Evolutionary conservation across 345 rosid species (phyloP).

Genomic region (Citrus sp.): DNA sequence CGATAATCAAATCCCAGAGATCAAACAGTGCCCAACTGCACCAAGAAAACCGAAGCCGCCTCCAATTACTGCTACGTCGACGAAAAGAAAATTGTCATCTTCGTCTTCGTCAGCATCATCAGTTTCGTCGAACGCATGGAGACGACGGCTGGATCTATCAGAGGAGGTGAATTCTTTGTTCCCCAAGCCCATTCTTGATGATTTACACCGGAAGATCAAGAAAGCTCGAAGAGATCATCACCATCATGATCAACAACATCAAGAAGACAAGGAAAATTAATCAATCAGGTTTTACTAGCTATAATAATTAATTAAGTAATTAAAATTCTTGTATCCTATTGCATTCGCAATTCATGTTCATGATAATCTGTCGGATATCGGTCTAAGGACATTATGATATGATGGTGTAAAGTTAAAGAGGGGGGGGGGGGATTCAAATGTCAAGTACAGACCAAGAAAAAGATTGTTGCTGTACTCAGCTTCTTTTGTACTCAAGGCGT

Average conservation of each 20-base stretch:
- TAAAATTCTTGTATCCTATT: not conserved
- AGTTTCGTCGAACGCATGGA: slow-evolving; percentile 6
- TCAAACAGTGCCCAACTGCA: slow-evolving; percentile 50
- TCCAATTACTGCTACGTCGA: not conserved
- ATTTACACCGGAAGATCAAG: slow-evolving; percentile 48
- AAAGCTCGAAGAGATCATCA: slow-evolving; percentile 41
- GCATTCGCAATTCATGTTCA: not conserved
- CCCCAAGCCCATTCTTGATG: slow-evolving; percentile 14
- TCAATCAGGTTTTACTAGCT: too few species aligned
- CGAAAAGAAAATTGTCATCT: slow-evolving; percentile 33
- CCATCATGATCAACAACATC: too few species aligned
- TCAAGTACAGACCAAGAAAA: slow-evolving; percentile 15
- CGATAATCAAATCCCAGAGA: slow-evolving; percentile 43
- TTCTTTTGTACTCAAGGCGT: slow-evolving; percentile 39
- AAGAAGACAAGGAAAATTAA: not conserved
- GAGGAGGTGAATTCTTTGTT: slow-evolving; percentile 47
- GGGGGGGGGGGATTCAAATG: not conserved
- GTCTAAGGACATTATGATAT: not conserved
- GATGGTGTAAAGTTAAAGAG: slow-evolving; percentile 26
- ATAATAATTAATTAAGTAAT: not conserved
- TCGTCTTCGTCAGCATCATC: not conserved
- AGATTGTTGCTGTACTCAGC: not conserved
- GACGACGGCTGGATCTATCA: slow-evolving; percentile 34
- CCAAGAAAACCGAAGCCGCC: slow-evolving; percentile 39
- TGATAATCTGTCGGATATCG: not conserved